phyloP scores from a whole-genome alignment of 1,139 yeast species.

The Debaryomyces psychrophilus region DNA sequence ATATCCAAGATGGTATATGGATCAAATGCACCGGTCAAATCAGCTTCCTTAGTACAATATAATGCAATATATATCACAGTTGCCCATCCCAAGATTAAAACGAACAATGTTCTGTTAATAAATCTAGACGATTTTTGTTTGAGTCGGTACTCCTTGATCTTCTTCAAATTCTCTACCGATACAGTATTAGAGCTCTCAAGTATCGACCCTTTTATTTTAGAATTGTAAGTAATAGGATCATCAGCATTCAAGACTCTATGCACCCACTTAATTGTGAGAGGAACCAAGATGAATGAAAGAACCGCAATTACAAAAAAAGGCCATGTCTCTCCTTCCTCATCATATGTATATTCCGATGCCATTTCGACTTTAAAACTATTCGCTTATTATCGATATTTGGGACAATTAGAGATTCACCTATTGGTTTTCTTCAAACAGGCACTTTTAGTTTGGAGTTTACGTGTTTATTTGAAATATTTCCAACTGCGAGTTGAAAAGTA shows the following conservation, averaged over 20 bases:
- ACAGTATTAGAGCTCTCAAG: conserved; percentile 31
- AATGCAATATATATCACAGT: conserved; percentile 54
- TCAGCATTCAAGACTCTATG: conserved; percentile 26
- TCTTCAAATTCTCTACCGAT: conserved; percentile 44
- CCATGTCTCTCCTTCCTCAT: conserved; percentile 94
- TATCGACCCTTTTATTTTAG: conserved; percentile 38
- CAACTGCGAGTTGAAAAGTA: conserved; percentile 1
- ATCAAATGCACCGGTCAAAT: conserved; percentile 62
- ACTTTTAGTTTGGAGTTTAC: conserved; percentile 8
- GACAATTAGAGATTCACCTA: conserved; percentile 6
- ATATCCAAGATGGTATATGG: conserved; percentile 89
- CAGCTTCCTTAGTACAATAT: conserved; percentile 51
- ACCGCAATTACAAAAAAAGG: conserved; percentile 88
- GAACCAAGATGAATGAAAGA: conserved; percentile 61
- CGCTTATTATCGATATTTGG: conserved; percentile 1
- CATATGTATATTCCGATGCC: conserved; percentile 68
- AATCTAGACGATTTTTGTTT: conserved; percentile 41
- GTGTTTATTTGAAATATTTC: conserved; percentile 11
- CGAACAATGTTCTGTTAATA: conserved; percentile 47
- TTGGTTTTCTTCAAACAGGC: not conserved
- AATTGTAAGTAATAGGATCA: conserved; percentile 28
- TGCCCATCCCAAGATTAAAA: conserved; percentile 70
- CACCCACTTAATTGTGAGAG: conserved; percentile 60
- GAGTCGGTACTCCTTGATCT: conserved; percentile 45
- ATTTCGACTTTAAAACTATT: conserved; percentile 10